Base-by-base conservation (phyloP, 169 alveolate genomes). In the Plasmodium knowlesi region DNA sequence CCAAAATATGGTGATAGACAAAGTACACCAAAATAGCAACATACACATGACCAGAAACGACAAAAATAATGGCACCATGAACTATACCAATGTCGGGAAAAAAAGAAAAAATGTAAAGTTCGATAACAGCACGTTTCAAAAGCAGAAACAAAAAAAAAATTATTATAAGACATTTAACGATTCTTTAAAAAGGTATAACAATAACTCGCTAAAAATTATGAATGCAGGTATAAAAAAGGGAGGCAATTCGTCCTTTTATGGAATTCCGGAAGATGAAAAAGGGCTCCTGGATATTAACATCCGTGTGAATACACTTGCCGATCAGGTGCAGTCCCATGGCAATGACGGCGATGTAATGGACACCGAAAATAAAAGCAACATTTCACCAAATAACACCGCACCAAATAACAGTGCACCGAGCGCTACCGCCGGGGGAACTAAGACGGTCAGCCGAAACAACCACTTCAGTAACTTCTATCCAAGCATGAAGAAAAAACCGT, bases 71-170 rank as follows among this genome's bases (percentile, higher is more conserved):
- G 39, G 19, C n/a, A 43, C 16, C 19, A 6, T 30, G 39, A 25
- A 81, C 22, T 25, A 28, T 28, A 46, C 41, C 9, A 61, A 14
- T 32, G 46, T 39, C 34, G 50, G 46, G 28, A 88, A 80, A 22
- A 88, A 88, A 19, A 79, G 89, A 25, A 88, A 67, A 88, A 78
- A 25, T 28, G 61, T 34, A n/a, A 88, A 79, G 67, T 79, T 46
- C 67, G 94, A 88, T 9, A 41, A 32, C 0, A 85, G 25, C 54
- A 28, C 78, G 12, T 50, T 57, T 57, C 71, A 78, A 79, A 88
- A 88, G 71, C 25, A 88, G 50, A 88, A 88, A 72, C 90, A 39
- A 8, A 88, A 88, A 67, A 88, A 46, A 79, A 79, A 37, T 57
- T 79, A 79, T 61, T 25, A 88, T 50, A 85, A 37, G 70, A 10